These are phyloP conservation scores for Talaromyces sp. DNA, from an alignment of 2,329 filamentous ascomycete genomes.

Conservation along the genomic window DNA sequence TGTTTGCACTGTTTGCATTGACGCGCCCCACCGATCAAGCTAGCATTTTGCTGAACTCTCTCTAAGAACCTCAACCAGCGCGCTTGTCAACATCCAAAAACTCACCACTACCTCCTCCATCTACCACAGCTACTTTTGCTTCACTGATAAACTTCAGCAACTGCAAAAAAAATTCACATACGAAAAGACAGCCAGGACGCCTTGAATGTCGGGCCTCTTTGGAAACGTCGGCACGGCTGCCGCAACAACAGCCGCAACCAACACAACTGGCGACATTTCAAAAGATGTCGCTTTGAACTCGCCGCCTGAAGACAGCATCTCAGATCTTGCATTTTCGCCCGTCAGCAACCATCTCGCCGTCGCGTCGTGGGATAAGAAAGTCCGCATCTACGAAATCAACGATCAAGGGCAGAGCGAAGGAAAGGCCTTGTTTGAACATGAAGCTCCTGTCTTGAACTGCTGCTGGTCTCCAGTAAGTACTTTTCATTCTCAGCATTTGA, in stretches of 20 bases:
- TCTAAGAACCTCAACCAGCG: background rate
- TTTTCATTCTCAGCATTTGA: background rate
- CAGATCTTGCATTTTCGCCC: constrained; percentile 79
- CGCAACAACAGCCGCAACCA: constrained; percentile 51
- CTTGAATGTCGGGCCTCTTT: constrained; percentile 50
- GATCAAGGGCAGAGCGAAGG: constrained; percentile 74
- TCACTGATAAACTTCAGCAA: background rate
- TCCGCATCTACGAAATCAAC: constrained; percentile 92
- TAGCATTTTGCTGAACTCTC: constrained; percentile 5
- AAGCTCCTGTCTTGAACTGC: constrained; percentile 77
- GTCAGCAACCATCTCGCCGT: constrained; percentile 80
- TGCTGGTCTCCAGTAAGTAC: constrained; percentile 80
- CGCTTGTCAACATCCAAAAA: background rate
- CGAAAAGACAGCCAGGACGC: background rate
- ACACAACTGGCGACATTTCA: constrained; percentile 84
- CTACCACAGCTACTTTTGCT: background rate
- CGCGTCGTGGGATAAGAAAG: constrained; percentile 95
- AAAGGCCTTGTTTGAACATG: constrained; percentile 82
- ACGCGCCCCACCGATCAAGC: background rate
- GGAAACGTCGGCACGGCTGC: constrained; percentile 50
- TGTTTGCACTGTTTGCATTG: constrained; percentile 16
- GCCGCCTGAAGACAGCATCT: constrained; percentile 85
- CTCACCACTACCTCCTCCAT: background rate
- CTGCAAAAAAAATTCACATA: background rate
- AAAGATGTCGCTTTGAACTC: constrained; percentile 78